phyloP scores from a whole-genome alignment of 805 yeast genomes.

The Starmerella stellata region DNA sequence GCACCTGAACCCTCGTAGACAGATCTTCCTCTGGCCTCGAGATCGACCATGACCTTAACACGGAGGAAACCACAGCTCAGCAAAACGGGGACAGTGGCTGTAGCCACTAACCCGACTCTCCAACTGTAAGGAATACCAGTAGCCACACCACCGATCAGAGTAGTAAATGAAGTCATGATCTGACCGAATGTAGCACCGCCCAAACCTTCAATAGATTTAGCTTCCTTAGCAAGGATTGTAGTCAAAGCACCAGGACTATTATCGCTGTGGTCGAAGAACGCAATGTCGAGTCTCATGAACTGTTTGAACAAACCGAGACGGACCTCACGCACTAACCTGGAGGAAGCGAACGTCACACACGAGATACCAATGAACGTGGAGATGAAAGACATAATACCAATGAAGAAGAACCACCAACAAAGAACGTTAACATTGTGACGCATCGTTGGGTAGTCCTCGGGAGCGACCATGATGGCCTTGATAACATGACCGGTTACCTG shows the following conservation, averaged over 20 bases:
- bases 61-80: conserved; percentile 27
- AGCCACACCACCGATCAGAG: conserved; percentile 25
- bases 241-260: conserved; percentile 26
- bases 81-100: conserved; percentile 25
- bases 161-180: conserved; percentile 23
- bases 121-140: conserved; percentile 26
- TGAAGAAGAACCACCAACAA: conserved; percentile 24
- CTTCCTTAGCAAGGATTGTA: conserved; percentile 26
- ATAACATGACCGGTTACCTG: conserved; percentile 25
- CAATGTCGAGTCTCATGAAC: conserved; percentile 24
- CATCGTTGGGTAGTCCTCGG: conserved; percentile 21
- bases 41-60: conserved; percentile 20
- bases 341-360: conserved; percentile 19
- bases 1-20: conserved; percentile 27
- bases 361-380: conserved; percentile 16
- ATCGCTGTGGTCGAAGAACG: conserved; percentile 23
- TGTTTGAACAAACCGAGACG: conserved; percentile 22
- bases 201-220: conserved; percentile 25
- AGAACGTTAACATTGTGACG: conserved; percentile 22
- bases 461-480: conserved; percentile 22
- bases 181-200: conserved; percentile 29
- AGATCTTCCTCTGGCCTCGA: conserved; percentile 25
- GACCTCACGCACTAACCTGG: conserved; percentile 22
- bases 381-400: conserved; percentile 21
- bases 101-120: conserved; percentile 27